Conservation (phyloP, 2,329 filamentous ascomycete genomes). For the Triangularia verruculosa region DNA sequence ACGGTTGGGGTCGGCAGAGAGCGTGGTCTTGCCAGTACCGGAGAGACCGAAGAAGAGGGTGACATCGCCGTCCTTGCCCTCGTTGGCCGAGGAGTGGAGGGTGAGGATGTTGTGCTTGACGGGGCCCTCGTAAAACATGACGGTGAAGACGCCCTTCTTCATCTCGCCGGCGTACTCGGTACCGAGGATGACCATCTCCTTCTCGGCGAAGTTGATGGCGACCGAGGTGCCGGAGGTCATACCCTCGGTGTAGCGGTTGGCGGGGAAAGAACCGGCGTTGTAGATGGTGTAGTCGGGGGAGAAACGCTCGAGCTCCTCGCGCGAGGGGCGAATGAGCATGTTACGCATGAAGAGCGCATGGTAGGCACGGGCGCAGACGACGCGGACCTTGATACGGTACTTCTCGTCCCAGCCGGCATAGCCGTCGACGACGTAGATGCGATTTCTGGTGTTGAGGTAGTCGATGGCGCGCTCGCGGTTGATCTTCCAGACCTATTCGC, state of each 20-base stretch:
- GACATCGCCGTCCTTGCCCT: constrained; percentile 90
- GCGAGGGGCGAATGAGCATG: constrained; percentile 95
- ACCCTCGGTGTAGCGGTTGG: constrained; percentile 94
- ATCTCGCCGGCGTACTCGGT: constrained; percentile 98
- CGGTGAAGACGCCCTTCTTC: constrained; percentile 99
- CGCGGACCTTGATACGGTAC: constrained; percentile 95
- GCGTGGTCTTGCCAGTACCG: constrained; percentile 96
- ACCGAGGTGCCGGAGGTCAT: constrained; percentile 99
- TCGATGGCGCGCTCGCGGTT: constrained; percentile 98
- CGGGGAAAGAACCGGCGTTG: constrained; percentile 97
- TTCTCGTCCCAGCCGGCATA: constrained; percentile 98
- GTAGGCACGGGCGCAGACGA: constrained; percentile 98
- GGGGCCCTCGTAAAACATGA: constrained; percentile 99
- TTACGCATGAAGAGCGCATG: constrained; percentile 99
- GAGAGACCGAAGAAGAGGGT: constrained; percentile 99
- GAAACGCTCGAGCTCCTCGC: constrained; percentile 93
- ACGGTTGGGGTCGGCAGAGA: constrained; percentile 95
- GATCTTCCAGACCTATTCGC: constrained; percentile 89
- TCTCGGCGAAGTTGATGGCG: constrained; percentile 97
- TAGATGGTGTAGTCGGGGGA: constrained; percentile 99
- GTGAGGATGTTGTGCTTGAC: constrained; percentile 99
- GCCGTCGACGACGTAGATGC: constrained; percentile 97
- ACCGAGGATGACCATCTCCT: constrained; percentile 99
- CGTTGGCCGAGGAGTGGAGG: constrained; percentile 96
- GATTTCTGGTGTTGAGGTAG: constrained; percentile 97